Percentiles rank a stretch among this genome's conserved stretches.
phyloP scores from a whole-genome alignment of 768 basidiomycete genomes.

The Tubosaeta sp. region DNA sequence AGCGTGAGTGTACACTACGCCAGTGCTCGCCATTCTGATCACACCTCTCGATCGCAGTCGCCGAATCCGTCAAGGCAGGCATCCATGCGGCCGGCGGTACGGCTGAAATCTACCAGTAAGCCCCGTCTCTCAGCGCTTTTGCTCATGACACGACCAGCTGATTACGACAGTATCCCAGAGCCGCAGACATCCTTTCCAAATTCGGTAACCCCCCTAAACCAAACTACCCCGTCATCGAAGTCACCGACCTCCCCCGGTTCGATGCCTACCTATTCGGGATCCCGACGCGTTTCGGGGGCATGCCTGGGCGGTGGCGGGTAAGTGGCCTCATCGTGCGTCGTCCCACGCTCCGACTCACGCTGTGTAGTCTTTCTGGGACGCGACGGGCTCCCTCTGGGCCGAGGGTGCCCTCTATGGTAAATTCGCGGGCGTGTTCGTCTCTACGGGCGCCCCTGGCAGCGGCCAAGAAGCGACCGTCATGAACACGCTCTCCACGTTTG shows the following conservation, averaged over 20 bases:
- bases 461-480: conserved; percentile 66
- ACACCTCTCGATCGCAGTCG: conserved; percentile 43
- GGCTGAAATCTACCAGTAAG: conserved; percentile 54
- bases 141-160: too few species aligned
- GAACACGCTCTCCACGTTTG: conserved; percentile 50
- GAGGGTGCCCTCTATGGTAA: conserved; percentile 64
- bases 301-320: conserved; percentile 60
- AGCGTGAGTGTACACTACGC: conserved; percentile 41
- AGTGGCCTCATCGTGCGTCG: conserved; percentile 2
- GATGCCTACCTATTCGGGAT: conserved; percentile 44
- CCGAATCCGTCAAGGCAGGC: conserved; percentile 49
- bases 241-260: conserved; percentile 15
- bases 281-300: conserved; percentile 43
- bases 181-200: conserved; percentile 57
- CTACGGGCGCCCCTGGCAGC: conserved; percentile 65
- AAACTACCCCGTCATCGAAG: conserved; percentile 38
- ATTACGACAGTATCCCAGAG: conserved; percentile 57
- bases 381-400: conserved; percentile 65
- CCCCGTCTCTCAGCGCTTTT: conserved; percentile 2
- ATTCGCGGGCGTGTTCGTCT: conserved; percentile 71
- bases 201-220: conserved; percentile 71
- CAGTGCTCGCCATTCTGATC: background rate
- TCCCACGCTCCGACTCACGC: background rate
- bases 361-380: conserved; percentile 68
- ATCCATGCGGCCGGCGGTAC: conserved; percentile 46